Conservation (phyloP, 352 stramenopile species). For the Thalassiosira livingstoniorum region DNA sequence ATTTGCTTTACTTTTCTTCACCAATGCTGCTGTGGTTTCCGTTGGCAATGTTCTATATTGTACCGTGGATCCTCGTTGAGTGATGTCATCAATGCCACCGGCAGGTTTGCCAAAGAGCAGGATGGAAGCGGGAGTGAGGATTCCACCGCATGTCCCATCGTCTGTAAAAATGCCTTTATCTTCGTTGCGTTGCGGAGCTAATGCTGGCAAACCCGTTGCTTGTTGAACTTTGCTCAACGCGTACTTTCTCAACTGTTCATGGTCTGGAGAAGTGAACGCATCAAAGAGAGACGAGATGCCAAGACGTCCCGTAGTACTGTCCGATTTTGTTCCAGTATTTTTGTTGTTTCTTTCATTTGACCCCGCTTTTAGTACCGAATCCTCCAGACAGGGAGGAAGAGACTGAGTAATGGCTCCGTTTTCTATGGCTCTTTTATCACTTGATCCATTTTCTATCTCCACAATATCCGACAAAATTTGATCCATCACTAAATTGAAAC, state of each 20-base stretch:
- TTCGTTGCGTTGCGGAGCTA: background rate
- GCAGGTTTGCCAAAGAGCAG: constrained; percentile 8
- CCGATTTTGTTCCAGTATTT: too few species aligned
- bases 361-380: constrained; percentile 14
- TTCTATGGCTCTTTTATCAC: background rate
- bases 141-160: constrained; percentile 12
- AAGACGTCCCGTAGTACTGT: background rate
- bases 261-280: background rate
- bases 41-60: constrained; percentile 17
- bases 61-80: constrained; percentile 5
- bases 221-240: constrained; percentile 8
- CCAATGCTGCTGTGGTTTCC: constrained; percentile 12
- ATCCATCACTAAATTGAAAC: constrained; percentile 35
- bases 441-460: constrained; percentile 4
- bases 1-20: constrained; percentile 18
- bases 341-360: too few species aligned
- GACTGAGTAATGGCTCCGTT: constrained; percentile 6
- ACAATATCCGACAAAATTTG: constrained; percentile 32
- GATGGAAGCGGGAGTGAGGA: constrained; percentile 4
- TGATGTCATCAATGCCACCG: constrained; percentile 3
- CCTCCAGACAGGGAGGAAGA: background rate
- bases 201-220: background rate
- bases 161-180: too few species aligned
- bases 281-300: background rate
- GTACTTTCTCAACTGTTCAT: constrained; percentile 5